A percentile compares a stretch with the other conserved stretches of the same genome.
These are phyloP conservation scores for Backusella macrospora DNA, from an alignment of 192 early-diverging fungal species.

Conservation along the genomic window DNA sequence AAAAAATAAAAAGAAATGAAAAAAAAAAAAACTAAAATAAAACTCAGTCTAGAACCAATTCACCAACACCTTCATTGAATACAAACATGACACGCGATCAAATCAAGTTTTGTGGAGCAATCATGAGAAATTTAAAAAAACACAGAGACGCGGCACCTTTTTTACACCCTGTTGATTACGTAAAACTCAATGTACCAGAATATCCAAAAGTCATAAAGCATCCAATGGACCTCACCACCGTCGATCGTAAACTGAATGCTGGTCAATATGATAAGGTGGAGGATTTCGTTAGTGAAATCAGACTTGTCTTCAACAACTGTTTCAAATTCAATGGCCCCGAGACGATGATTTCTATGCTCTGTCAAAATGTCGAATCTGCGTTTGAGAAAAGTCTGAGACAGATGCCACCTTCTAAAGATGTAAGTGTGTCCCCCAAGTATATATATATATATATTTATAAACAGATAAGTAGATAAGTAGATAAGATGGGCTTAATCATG, in stretches of 20 bases:
- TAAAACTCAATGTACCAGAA: conserved; percentile 79
- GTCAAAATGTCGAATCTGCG: conserved; percentile 67
- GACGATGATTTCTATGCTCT: conserved; percentile 68
- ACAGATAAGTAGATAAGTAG: too few species aligned
- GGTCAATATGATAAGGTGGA: conserved; percentile 64
- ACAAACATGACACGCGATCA: conserved; percentile 76
- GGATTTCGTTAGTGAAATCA: conserved; percentile 69
- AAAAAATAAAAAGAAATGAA: neutral
- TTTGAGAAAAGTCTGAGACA: conserved; percentile 72
- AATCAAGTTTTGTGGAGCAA: conserved; percentile 77
- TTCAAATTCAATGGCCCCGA: conserved; percentile 81
- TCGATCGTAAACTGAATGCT: conserved; percentile 68
- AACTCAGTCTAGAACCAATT: conserved; percentile 23
- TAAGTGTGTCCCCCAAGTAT: neutral
- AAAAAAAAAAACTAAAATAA: conserved; percentile 6
- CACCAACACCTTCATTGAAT: conserved; percentile 34
- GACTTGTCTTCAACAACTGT: conserved; percentile 80
- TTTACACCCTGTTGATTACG: conserved; percentile 77
- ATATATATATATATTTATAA: conserved; percentile 24
- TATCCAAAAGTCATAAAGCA: conserved; percentile 72
- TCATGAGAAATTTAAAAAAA: conserved; percentile 74
- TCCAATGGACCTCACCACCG: conserved; percentile 82
- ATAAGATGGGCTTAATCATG: neutral
- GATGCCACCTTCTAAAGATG: conserved; percentile 67
- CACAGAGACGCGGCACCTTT: conserved; percentile 89